Evolutionary conservation across 73 alveolate species (phyloP), one percentile per base, ranked within the genome.

Genomic region (Durusdinium trenchii): DNA sequence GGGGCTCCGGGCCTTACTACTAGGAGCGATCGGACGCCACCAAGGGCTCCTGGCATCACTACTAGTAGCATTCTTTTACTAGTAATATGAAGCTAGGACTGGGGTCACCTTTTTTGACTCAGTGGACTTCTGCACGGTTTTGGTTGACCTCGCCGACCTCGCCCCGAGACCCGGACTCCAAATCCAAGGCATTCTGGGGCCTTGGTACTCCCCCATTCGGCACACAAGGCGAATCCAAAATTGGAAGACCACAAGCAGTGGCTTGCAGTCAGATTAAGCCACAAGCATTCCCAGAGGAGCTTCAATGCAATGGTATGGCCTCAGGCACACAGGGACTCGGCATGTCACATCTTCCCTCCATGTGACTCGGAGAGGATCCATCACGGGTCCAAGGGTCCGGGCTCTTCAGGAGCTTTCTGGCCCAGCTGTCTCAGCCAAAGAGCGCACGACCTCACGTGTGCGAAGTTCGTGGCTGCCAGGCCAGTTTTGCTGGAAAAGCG

Each of bases 401-500:
- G 54, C 97, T 67, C 97, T 67, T 90, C 97, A 2, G 97, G 97
- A 10, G 87, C 97, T 48, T 64, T 64, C 87, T 76, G n/a, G 73
- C 97, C 97, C 83, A 90, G 42, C 75, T 90, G 97, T 16, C 46
- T 51, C 52, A 90, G 87, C 97, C 97, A 90, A 46, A 90, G 87
- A 2, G 97, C 97, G 40, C 97, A 90, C 2, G 97, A 90, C 97
- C 97, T 90, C 18, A n/a, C n/a, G n/a, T n/a, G n/a, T n/a, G n/a
- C n/a, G n/a, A n/a, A n/a, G n/a, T n/a, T n/a, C n/a, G 75, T 0
- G 94, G 35, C 35, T 32, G 7, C 48, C 75, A 69, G 40, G 30
- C 73, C 30, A 23, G 30, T 23, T 23, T 60, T 32, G 30, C 30
- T 1, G 73, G 73, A 60, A 60, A 23, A 23, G 30, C 4, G 18